Evolutionary conservation across 257 asterid genomes (phyloP).

Genomic region (Ehretia macrophylla): DNA sequence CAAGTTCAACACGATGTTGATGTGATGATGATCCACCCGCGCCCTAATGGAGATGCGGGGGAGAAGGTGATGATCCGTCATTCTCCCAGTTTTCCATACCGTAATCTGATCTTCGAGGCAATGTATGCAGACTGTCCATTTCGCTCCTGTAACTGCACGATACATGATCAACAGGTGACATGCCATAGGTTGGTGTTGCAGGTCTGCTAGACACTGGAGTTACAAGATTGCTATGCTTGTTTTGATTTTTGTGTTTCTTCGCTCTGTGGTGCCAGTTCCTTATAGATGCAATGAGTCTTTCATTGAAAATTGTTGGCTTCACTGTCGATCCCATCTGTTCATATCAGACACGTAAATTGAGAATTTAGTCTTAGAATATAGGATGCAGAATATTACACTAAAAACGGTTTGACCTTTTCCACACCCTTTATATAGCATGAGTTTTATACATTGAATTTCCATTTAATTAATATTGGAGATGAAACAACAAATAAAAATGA

Average conservation of each 20-base stretch:
- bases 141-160: conserved; percentile 45
- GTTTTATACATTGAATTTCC: too few relatives aligned
- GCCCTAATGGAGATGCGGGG: background rate
- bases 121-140: conserved; percentile 31
- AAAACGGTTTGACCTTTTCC: too few relatives aligned
- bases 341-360: too few relatives aligned
- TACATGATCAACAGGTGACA: conserved; percentile 79
- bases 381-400: too few relatives aligned
- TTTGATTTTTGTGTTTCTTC: conserved; percentile 60
- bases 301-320: too few relatives aligned
- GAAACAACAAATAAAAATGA: too few relatives aligned
- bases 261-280: conserved; percentile 84
- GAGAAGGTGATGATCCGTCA: background rate
- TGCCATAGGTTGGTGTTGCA: conserved; percentile 48
- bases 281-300: conserved; percentile 62
- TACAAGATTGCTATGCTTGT: conserved; percentile 25
- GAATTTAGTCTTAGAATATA: too few relatives aligned
- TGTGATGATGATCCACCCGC: background rate
- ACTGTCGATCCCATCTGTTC: conserved; percentile 83
- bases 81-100: conserved; percentile 39
- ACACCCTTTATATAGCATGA: too few relatives aligned
- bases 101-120: conserved; percentile 33
- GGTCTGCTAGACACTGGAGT: conserved; percentile 63
- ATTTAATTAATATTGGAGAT: too few relatives aligned
- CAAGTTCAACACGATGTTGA: background rate